Conservation (phyloP, 768 basidiomycete species). For the Tylopilus balloui region DNA sequence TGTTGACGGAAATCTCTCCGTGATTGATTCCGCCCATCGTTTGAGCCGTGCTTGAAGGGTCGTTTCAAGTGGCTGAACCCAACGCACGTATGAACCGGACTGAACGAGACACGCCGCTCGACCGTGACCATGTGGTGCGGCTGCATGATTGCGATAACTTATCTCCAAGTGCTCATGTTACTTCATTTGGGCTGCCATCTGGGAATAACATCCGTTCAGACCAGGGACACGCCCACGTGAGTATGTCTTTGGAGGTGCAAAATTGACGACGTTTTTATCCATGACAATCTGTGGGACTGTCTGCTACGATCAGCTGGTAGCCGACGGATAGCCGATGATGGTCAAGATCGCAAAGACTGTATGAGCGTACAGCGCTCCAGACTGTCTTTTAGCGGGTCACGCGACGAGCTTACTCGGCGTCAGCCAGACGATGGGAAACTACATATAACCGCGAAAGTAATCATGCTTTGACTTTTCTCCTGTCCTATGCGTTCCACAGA, state of each 20-base stretch:
- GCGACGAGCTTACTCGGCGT: too few relatives aligned
- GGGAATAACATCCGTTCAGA: not conserved
- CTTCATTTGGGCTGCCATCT: not conserved
- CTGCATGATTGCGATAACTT: not conserved
- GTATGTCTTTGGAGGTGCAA: too few relatives aligned
- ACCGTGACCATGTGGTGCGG: conserved; percentile 2
- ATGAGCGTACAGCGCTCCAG: too few relatives aligned
- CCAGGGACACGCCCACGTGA: not conserved
- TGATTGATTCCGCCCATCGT: not conserved
- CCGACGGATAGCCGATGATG: too few relatives aligned
- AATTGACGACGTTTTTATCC: not conserved
- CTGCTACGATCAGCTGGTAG: too few relatives aligned
- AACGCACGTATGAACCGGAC: not conserved
- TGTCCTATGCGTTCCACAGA: not conserved
- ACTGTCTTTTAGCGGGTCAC: not conserved
- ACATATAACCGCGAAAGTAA: not conserved
- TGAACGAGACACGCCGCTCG: not conserved
- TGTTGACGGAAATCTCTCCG: not conserved
- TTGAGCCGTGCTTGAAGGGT: not conserved
- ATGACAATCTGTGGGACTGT: not conserved
- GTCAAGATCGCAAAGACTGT: too few relatives aligned
- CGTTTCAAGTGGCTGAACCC: conserved; percentile 10
- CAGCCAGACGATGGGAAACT: not conserved
- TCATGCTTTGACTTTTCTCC: not conserved
- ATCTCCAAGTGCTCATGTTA: not conserved